Base-by-base conservation (phyloP, 257 asterid genomes). In the Ligustrum vulgare region DNA sequence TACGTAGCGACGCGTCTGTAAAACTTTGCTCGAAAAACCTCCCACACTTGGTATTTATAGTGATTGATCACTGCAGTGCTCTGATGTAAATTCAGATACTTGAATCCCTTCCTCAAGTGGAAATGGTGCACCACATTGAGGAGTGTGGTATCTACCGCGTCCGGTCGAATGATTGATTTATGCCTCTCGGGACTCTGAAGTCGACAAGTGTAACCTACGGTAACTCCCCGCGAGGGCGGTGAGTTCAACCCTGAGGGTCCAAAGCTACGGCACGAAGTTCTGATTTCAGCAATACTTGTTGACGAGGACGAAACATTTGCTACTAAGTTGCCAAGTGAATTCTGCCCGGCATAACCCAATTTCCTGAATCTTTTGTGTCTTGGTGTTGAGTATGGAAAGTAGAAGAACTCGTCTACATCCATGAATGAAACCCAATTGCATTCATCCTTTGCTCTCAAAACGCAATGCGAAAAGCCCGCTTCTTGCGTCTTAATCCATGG, bases 401-500 rank as follows among this genome's bases (percentile, higher is more conserved):
- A 87, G 82, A 95, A 95, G 71, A 84, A 95, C 41, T 95, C 99
- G 74, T 95, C 99, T 37, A 93, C 99, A 63, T 95, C 99, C 97
- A 95, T 95, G 77, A 91, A 95, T 0, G 98, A 87, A 23, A 93
- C 86, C 99, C 99, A 95, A 16, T 77, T 47, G 81, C 99, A 95
- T 77, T 90, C 91, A 28, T 82, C 79, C 80, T 81, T 91, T 18
- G 99, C 97, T 78, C 93, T 80, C 10, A 95, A 85, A 37, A 96
- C 96, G 73, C 99, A 95, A 73, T 93, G 96, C 3, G 99, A 95
- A 86, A 95, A 95, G 0, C 99, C 98, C 12, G 99, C 98, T 85
- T 95, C 99, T 73, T 95, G 99, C 33, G 98, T 93, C 84, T 95
- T 95, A 79, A 95, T 85, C 99, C 99, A 95, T 0, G 98, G 98